Evolutionary conservation across 805 yeast genomes (phyloP), one percentile per base, ranked within the genome.

Genomic region (Candida namnaoensis): DNA sequence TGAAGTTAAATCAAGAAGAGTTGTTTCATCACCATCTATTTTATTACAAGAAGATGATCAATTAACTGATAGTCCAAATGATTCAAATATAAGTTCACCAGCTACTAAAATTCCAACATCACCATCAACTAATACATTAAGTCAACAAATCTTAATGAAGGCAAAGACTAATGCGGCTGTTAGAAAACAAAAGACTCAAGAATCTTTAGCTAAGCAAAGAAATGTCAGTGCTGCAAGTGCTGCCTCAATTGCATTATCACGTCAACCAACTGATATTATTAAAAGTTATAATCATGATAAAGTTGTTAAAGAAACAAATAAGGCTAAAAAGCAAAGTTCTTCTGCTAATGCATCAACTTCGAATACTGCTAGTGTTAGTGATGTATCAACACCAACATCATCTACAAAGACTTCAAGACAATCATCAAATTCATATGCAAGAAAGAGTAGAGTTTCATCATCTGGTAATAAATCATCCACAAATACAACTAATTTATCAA

Each of bases 131-230:
- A 10, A 4, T 26, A 7, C 28, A 3, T 8, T 26, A 10, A 49
- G 52, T 23, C 58, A 56, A 38, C 54, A 53, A 25, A 53, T 56
- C 0, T 32, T 56, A 23, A 39, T 44, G 50, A 53, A 45, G 36
- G 60, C 60, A 5, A 52, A 51, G 37, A 57, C 57, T 9, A 41
- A 51, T 8, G 53, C 53, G 14, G 60, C 59, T 12, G 58, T 58
- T 1, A 48, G 60, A 45, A 56, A 56, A 27, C 53, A 49, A 34
- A 46, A 24, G 10, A 19, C 12, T 6, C 35, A 37, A 32, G 35
- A 37, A 14, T 10, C 12, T 5, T 7, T 14, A 8, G 23, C n/a
- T 9, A 30, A 30, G n/a, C 33, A 36, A 27, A 24, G 27, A 23
- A 26, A n/a, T 12, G n/a, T n/a, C 4, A 47, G 50, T 34, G 55